Percentiles rank a stretch among this genome's conserved stretches.
These are phyloP conservation scores for Sarocladium oryzae DNA, from an alignment of 2,329 filamentous ascomycete species.

Conservation along the genomic window DNA sequence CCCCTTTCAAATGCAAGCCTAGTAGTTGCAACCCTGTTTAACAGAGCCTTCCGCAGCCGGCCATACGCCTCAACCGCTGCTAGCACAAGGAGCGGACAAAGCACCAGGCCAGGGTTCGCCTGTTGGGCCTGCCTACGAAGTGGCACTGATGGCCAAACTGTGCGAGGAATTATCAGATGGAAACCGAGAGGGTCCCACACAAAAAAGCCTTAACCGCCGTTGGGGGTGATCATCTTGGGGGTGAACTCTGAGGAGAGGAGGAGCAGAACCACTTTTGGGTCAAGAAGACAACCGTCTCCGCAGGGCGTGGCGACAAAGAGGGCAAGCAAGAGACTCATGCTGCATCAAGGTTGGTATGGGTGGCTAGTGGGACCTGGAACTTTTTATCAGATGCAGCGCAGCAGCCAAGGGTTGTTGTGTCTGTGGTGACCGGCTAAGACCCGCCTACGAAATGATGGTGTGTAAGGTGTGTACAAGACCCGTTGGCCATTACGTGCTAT, in stretches of 20 bases:
- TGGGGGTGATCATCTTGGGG: background rate
- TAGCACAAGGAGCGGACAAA: no score
- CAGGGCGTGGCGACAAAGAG: slow-evolving; percentile 2
- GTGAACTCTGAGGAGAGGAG: background rate
- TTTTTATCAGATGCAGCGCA: slow-evolving; percentile 9
- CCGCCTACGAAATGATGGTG: slow-evolving; percentile 10
- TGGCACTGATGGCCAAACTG: background rate
- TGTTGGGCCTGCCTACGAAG: background rate
- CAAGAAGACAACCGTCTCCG: background rate
- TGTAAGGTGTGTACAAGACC: background rate
- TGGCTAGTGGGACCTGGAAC: background rate
- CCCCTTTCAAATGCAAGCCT: no score
- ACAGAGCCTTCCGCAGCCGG: no score
- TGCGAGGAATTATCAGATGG: slow-evolving; percentile 6
- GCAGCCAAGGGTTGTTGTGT: no score
- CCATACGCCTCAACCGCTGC: no score
- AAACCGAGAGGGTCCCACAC: background rate
- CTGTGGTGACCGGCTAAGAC: no score
- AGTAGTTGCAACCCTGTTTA: no score
- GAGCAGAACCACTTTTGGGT: no score
- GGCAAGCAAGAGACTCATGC: background rate
- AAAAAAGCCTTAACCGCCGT: background rate
- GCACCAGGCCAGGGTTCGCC: background rate
- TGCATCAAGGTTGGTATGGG: background rate
- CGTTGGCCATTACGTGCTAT: no score